A percentile compares a stretch with the other conserved stretches of the same genome.
phyloP scores from a whole-genome alignment of 345 rosid species.

The Gossypium bickii region DNA sequence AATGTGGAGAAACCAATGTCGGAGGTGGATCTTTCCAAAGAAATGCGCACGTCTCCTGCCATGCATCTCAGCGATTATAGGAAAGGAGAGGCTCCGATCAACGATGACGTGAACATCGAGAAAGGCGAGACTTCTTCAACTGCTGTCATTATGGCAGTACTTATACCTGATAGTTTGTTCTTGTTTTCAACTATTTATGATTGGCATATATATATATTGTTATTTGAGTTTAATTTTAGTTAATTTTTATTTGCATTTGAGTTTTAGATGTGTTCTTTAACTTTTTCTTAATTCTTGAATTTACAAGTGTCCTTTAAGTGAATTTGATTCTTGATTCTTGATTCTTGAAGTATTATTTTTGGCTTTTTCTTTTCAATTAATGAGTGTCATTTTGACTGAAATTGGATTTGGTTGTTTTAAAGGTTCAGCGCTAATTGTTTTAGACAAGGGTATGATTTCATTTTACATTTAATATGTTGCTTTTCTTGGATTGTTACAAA shows the following conservation, averaged over 20 bases:
- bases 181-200: neutral
- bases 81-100: no score
- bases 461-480: neutral
- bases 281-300: neutral
- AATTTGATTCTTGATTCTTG: no score
- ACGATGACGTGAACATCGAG: neutral
- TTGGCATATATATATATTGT: neutral
- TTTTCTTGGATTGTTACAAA: neutral
- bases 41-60: no score
- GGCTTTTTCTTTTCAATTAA: neutral
- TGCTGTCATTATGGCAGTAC: no score
- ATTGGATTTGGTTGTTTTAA: no score
- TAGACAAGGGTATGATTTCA: slow-evolving; percentile 4
- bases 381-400: neutral
- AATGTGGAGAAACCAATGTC: no score
- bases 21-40: no score
- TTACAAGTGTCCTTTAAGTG: neutral
- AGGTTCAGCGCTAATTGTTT: no score
- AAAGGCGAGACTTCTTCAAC: no score
- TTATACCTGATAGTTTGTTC: no score
- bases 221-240: neutral
- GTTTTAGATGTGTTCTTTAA: neutral
- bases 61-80: no score
- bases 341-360: no score
- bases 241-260: neutral